Base-by-base conservation (phyloP, 352 stramenopile species). In the Pythium biforme region DNA sequence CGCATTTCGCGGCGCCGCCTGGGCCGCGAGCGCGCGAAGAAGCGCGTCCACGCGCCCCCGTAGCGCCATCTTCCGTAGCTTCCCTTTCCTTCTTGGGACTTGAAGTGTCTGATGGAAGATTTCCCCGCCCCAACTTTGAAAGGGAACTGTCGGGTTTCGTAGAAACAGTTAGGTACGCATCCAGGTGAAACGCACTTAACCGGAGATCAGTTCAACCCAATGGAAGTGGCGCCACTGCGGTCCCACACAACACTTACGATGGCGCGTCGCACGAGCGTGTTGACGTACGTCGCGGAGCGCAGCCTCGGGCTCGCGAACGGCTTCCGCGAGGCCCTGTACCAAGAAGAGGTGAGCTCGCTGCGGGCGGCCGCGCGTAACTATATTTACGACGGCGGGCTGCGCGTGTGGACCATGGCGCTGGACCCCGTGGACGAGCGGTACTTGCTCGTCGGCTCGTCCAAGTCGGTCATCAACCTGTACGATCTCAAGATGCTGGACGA, bases 401-500 rank as follows among this genome's bases (percentile, higher is more conserved):
- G 75, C 37, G 72, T 86, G 22, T 90, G 83, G 81, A 73, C 68
- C 62, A 75, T 88, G 64, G 72, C 69, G 23, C 25, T 92, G 25
- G 83, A 92, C 40, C 74, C 81, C 0, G 56, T 83, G 27, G 77
- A 89, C 39, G 68, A 88, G 17, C 76, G 76, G 0, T 90, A 64
- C 47, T 53, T 92, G 20, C 64, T 92, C 31, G 76, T 86, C 27
- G 81, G 81, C 20, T 83, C 83, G 3, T 72, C 77, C 3, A 76
- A 78, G 51, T 90, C 77, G 25, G 58, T 79, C 26, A 57, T 92
- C 55, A 69, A 83, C 37, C 70, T 89, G 29, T 92, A 81, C 65
- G 79, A 92, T 55, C 67, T 92, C 10, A 55, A 70, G 56, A 56
- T 62, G 22, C 70, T 92, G 19, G 83, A 90, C 46, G 56, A 73